A percentile compares a stretch with the other conserved stretches of the same genome.
phyloP scores from a whole-genome alignment of 805 yeast species.

The Barnettozyma pratensis region DNA sequence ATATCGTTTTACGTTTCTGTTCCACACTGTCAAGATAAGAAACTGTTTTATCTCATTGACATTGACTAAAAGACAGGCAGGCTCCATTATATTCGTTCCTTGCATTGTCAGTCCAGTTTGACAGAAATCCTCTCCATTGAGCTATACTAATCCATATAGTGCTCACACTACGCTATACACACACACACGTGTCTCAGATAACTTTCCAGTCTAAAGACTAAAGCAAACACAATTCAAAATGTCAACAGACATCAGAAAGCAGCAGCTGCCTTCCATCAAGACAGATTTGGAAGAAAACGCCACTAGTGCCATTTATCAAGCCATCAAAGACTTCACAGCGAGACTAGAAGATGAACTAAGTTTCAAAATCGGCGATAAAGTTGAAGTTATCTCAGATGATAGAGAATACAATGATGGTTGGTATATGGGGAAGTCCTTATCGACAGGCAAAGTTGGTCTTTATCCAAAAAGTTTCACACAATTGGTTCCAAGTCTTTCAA shows the following conservation, averaged over 20 bases:
- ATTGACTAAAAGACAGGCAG: too few relatives aligned
- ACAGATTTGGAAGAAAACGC: conserved; percentile 16
- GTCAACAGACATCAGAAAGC: neutral
- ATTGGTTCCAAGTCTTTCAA: conserved; percentile 31
- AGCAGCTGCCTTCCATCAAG: conserved; percentile 4
- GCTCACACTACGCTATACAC: neutral
- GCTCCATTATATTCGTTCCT: too few relatives aligned
- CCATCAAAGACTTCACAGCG: conserved; percentile 82
- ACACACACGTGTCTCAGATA: neutral
- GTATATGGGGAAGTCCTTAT: conserved; percentile 83
- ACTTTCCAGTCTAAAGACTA: neutral
- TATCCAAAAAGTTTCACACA: conserved; percentile 90
- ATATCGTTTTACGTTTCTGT: too few relatives aligned
- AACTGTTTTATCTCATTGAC: too few relatives aligned
- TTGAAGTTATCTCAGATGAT: conserved; percentile 90
- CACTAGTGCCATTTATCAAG: conserved; percentile 38
- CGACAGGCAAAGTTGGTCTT: conserved; percentile 72
- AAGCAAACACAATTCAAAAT: neutral
- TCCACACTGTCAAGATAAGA: too few relatives aligned
- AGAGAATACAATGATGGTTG: conserved; percentile 94
- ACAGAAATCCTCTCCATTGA: too few relatives aligned
- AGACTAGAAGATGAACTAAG: conserved; percentile 87
- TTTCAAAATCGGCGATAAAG: conserved; percentile 73
- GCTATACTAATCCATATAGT: too few relatives aligned
- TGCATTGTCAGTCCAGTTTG: too few relatives aligned